phyloP scores from a whole-genome alignment of 768 basidiomycete species.

The Brasilioporus rufonigricans region DNA sequence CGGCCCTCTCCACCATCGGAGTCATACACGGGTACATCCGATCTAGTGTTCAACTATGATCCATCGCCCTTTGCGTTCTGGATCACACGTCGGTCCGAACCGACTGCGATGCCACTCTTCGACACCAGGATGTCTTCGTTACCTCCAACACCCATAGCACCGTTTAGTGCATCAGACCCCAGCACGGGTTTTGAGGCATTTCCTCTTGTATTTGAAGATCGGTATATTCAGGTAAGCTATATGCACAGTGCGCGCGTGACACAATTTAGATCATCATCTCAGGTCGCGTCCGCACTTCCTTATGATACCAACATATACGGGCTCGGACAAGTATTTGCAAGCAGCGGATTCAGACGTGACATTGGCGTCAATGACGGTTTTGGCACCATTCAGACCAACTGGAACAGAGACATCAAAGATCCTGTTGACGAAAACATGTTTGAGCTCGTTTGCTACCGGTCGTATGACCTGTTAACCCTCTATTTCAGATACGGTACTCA shows the following conservation, averaged over 20 bases:
- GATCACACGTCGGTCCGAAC: constrained; percentile 66
- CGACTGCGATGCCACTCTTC: constrained; percentile 54
- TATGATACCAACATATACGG: constrained; percentile 71
- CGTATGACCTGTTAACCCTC: not conserved
- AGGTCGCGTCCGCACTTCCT: constrained; percentile 67
- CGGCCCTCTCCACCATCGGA: constrained; percentile 36
- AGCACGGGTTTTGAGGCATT: constrained; percentile 59
- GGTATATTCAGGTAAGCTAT: constrained; percentile 60
- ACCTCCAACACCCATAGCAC: constrained; percentile 53
- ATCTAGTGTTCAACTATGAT: constrained; percentile 66
- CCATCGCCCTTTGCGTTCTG: constrained; percentile 71
- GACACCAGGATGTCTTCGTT: constrained; percentile 65
- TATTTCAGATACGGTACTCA: constrained; percentile 60
- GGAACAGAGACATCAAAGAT: constrained; percentile 60
- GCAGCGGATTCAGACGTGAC: constrained; percentile 64
- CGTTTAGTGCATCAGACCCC: constrained; percentile 46
- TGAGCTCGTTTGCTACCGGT: constrained; percentile 2
- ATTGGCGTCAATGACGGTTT: constrained; percentile 45
- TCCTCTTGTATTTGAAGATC: constrained; percentile 72
- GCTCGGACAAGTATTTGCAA: constrained; percentile 67
- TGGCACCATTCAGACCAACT: constrained; percentile 63
- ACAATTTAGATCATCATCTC: not conserved
- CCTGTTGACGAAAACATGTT: constrained; percentile 66
- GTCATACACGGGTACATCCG: constrained; percentile 42
- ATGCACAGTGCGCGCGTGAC: not conserved